Base-by-base conservation (phyloP, 2,329 filamentous ascomycete genomes). In the Thermoascus crustaceus region DNA sequence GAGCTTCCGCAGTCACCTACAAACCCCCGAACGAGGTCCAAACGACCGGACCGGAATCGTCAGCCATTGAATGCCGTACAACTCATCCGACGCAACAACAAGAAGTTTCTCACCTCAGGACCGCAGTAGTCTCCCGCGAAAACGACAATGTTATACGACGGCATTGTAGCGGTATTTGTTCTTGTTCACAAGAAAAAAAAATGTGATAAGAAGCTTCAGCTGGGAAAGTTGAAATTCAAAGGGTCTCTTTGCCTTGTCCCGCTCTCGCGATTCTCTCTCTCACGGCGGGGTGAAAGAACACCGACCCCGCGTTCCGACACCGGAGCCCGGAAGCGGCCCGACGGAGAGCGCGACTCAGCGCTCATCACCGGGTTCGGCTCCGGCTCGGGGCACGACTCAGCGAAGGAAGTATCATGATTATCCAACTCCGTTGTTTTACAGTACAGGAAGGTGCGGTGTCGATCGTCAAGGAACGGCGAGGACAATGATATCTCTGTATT, bases 81-180 rank as follows among this genome's bases (percentile, higher is more conserved):
- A 21, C 7, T 17, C 6, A 44, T 41, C 37, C 33, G 41, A 25
- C 30, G 22, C 35, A 38, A 11, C 24, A 34, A 33, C 8, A 34
- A 21, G n/a, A 44, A 54, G n/a, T n/a, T n/a, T n/a, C 75, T 51
- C 63, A 86, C 84, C 77, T 93, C 85, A 1, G 85, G 85, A 60
- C 85, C 85, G 55, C 81, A 85, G 64, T 91, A 84, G 68, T 93
- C 86, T 54, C 84, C 84, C 34, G 64, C 82, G 60, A 89, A 85
- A 39, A 89, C 82, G 43, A 88, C 83, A 58, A 88, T 82, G 46
- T 85, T 85, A 58, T 78, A 80, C 33, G 75, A 71, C 48, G 79
- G 64, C 82, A 86, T 86, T 39, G 50, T 71, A 44, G 22, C 11
- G 6, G 20, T 26, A 26, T 34, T 16, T 18, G 25, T 4, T 18